Percentiles rank a stretch among this genome's conserved stretches.
phyloP scores from a whole-genome alignment of 73 alveolate genomes.

The Breviolum minutum region DNA sequence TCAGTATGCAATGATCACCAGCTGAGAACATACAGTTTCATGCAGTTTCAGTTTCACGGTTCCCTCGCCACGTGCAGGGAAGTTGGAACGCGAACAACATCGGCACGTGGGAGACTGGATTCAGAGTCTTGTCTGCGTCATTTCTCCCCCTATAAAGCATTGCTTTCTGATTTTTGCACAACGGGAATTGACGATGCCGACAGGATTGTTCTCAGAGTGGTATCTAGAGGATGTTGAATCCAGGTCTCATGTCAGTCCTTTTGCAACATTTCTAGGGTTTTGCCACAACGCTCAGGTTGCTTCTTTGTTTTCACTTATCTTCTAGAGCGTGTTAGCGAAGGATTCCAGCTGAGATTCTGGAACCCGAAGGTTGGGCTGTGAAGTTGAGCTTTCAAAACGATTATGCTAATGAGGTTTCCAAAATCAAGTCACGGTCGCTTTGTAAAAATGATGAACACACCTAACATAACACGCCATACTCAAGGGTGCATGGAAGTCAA shows the following conservation, averaged over 20 bases:
- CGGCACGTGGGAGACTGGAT: not conserved
- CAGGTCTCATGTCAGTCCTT: not conserved
- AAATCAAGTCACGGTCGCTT: too few species aligned
- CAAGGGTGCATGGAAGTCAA: too few species aligned
- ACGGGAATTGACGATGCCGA: too few species aligned
- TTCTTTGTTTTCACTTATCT: slow-evolving; percentile 18
- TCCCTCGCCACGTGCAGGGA: not conserved
- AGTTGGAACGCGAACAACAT: not conserved
- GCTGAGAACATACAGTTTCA: too few species aligned
- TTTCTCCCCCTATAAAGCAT: not conserved
- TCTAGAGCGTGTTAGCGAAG: slow-evolving; percentile 38
- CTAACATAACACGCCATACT: too few species aligned
- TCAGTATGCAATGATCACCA: too few species aligned
- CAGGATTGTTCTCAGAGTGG: too few species aligned
- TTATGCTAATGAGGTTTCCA: too few species aligned
- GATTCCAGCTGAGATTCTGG: slow-evolving; percentile 40
- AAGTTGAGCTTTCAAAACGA: not conserved
- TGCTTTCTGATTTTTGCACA: too few species aligned
- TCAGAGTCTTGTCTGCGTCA: slow-evolving; percentile 16
- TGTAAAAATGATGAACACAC: too few species aligned
- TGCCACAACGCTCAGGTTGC: not conserved
- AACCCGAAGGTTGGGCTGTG: slow-evolving; percentile 2
- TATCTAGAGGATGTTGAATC: too few species aligned
- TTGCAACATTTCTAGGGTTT: not conserved
- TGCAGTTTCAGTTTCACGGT: not conserved